Conservation (phyloP, 805 yeast genomes). For the Phaffomyces antillensis region DNA sequence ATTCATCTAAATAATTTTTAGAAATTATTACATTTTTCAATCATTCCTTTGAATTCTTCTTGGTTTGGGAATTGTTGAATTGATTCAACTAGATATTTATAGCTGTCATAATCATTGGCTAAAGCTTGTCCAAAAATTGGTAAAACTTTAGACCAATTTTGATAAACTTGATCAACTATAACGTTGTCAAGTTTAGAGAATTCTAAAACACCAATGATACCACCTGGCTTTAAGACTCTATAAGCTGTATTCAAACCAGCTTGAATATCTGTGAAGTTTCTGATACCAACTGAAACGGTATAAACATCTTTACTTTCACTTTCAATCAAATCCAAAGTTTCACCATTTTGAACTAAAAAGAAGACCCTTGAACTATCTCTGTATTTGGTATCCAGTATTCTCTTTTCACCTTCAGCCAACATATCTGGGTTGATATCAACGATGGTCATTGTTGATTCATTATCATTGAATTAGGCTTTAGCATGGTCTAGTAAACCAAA, state of each 20-base stretch:
- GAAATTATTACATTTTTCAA: conserved; percentile 37
- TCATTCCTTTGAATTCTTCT: conserved; percentile 86
- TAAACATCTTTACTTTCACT: conserved; percentile 90
- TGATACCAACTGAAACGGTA: conserved; percentile 95
- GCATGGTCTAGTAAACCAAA: conserved; percentile 93
- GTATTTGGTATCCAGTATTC: conserved; percentile 57
- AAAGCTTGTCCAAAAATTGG: conserved; percentile 95
- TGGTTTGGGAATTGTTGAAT: conserved; percentile 89
- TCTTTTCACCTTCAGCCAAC: conserved; percentile 84
- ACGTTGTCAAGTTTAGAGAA: conserved; percentile 87
- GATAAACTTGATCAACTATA: conserved; percentile 66
- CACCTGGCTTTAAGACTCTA: conserved; percentile 94
- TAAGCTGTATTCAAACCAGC: conserved; percentile 93
- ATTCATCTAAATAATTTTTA: not conserved
- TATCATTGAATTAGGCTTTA: conserved; percentile 66
- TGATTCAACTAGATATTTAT: conserved; percentile 93
- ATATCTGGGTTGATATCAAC: conserved; percentile 95
- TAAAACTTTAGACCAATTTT: conserved; percentile 78
- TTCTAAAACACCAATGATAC: conserved; percentile 93
- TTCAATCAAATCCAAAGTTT: conserved; percentile 72
- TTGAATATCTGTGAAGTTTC: conserved; percentile 93
- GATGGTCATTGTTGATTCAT: conserved; percentile 72
- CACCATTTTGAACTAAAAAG: conserved; percentile 91
- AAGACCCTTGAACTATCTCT: conserved; percentile 48
- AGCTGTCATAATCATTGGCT: conserved; percentile 93